phyloP scores from a whole-genome alignment of 2,329 filamentous ascomycete genomes.

The Xylaria sp. region DNA sequence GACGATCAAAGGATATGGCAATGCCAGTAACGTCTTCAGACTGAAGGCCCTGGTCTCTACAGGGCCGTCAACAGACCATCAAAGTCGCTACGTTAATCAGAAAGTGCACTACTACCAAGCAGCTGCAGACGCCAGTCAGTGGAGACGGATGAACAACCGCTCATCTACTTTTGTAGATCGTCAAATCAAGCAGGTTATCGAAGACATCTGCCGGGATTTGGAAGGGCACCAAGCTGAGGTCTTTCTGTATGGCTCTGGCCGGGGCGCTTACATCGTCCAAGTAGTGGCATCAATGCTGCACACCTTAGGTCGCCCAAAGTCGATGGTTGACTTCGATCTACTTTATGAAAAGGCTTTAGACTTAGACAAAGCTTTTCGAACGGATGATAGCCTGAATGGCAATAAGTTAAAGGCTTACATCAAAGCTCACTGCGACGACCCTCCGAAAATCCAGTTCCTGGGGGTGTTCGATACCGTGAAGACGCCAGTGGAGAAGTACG shows the following conservation, averaged over 20 bases:
- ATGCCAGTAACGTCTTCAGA: conserved; percentile 27
- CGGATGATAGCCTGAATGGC: conserved; percentile 17
- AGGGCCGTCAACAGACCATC: conserved; percentile 7
- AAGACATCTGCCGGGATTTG: conserved; percentile 16
- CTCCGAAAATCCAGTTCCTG: conserved; percentile 18
- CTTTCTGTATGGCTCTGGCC: conserved; percentile 28
- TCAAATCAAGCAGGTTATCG: conserved; percentile 26
- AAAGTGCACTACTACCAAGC: conserved; percentile 24
- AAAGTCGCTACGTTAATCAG: conserved; percentile 20
- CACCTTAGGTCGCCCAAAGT: conserved; percentile 19
- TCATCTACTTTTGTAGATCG: conserved; percentile 20
- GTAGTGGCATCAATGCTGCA: conserved; percentile 28
- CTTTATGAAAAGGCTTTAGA: conserved; percentile 25
- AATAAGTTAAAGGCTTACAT: conserved; percentile 20
- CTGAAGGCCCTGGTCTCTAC: conserved; percentile 19
- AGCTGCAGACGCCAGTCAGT: conserved; percentile 3
- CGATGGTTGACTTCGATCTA: conserved; percentile 20
- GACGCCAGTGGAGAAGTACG: conserved; percentile 23
- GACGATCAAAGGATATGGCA: conserved; percentile 24
- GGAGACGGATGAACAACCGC: neutral
- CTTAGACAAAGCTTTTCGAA: neutral
- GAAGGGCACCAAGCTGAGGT: conserved; percentile 10
- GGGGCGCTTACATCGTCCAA: conserved; percentile 25
- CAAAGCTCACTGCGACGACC: conserved; percentile 11
- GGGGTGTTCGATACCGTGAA: conserved; percentile 21